Conservation (phyloP, 2,329 filamentous ascomycete genomes). For the Hortaea werneckii region DNA sequence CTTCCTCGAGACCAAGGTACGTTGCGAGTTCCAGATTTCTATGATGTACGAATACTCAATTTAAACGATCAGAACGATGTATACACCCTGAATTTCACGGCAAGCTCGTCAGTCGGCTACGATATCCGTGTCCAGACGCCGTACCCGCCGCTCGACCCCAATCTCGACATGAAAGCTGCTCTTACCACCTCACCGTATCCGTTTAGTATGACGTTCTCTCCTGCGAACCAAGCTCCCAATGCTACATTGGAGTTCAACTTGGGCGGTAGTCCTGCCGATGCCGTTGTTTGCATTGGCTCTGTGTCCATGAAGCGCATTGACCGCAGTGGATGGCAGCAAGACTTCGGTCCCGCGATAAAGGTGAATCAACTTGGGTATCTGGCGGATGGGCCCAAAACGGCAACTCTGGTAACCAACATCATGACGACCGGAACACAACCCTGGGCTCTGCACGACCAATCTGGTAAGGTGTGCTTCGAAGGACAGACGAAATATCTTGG, state of each 20-base stretch:
- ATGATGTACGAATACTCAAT: too few species aligned
- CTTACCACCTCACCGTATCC: conserved; percentile 4
- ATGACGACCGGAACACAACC: neutral
- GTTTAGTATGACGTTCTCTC: conserved; percentile 5
- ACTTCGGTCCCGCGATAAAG: conserved; percentile 3
- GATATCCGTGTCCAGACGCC: conserved; percentile 5
- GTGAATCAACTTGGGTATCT: conserved; percentile 5
- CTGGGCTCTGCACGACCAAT: conserved; percentile 1
- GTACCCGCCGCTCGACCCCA: conserved; percentile 5
- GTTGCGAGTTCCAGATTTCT: too few species aligned
- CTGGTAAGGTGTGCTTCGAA: conserved; percentile 1
- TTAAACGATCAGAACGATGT: conserved; percentile 1
- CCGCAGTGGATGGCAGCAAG: conserved; percentile 1
- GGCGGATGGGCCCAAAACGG: conserved; percentile 2
- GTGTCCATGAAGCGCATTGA: conserved; percentile 6
- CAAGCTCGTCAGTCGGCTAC: conserved; percentile 2
- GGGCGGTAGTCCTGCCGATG: neutral
- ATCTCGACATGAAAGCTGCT: conserved; percentile 5
- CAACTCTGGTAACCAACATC: neutral
- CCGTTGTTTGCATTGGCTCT: conserved; percentile 2
- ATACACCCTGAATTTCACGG: conserved; percentile 6
- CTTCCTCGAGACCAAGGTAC: conserved; percentile 3
- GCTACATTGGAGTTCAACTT: conserved; percentile 3
- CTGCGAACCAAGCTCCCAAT: conserved; percentile 5
- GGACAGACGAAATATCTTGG: conserved; percentile 1